These are phyloP conservation scores for Xylaria telfairii DNA, from an alignment of 495 filamentous ascomycete species.

Conservation along the genomic window DNA sequence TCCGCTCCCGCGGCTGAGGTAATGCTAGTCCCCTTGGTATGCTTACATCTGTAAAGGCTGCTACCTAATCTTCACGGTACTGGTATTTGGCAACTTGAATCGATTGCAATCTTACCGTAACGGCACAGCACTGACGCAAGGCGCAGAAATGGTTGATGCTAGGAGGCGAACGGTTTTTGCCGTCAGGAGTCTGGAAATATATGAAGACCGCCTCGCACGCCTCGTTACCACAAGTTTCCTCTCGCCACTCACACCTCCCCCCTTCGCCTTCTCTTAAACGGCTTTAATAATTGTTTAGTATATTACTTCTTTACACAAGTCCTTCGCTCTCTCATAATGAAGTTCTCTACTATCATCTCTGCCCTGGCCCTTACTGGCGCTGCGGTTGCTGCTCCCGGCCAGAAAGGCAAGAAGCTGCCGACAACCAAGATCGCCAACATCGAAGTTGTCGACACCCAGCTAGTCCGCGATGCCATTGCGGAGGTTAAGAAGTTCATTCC, in stretches of 20 bases:
- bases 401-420: conserved; percentile 20
- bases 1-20: not conserved
- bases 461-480: conserved; percentile 20
- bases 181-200: not conserved
- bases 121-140: not conserved
- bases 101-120: not conserved
- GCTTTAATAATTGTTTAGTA: not conserved
- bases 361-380: conserved; percentile 21
- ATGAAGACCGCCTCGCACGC: conserved; percentile 2
- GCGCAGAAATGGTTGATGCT: not conserved
- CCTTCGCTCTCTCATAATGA: conserved; percentile 13
- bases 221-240: not conserved
- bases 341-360: conserved; percentile 20
- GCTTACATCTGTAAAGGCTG: not conserved
- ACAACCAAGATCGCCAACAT: conserved; percentile 26
- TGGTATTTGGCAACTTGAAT: not conserved
- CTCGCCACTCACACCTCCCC: not conserved
- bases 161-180: not conserved
- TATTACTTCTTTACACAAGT: not conserved
- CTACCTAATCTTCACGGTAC: not conserved
- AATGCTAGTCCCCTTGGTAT: not conserved
- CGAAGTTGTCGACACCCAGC: conserved; percentile 22
- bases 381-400: conserved; percentile 19
- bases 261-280: not conserved
- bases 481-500: conserved; percentile 26